Base-by-base conservation (phyloP, 2,329 filamentous ascomycete species). In the Pezicula carpinea region DNA sequence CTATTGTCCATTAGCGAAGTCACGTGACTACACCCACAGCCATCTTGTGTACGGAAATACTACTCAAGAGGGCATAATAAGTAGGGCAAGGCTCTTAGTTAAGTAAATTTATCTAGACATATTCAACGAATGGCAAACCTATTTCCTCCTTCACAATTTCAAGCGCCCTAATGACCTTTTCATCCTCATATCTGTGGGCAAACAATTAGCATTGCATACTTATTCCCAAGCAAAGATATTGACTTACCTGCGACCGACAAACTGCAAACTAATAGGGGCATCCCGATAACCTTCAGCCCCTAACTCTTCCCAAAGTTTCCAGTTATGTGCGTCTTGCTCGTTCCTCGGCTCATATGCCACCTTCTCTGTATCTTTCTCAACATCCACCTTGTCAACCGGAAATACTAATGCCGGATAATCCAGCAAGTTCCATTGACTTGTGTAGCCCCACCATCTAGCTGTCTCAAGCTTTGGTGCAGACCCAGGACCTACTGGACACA, bases 371-470 rank as follows among this genome's bases (percentile, higher is more conserved):
- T 51, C 53, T 51, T 65, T 62, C 31, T 43, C 49, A 6, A 59
- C 45, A 53, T 64, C 53, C 29, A 67, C 56, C 44, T 58, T 62
- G 15, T 64, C 66, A 2, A 76, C 78, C 0, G 83, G 83, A 58
- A 87, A 84, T 0, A 80, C 72, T 2, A 77, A 62, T 8, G 72
- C 75, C 0, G 83, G 80, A 60, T 85, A 85, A 60, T 88, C 82
- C 1, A 87, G 71, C 35, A 87, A 56, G 59, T 87, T 88, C 81
- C 82, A 87, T 51, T 82, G 75, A 0, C 74, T 68, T 0, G 81
- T 85, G 54, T 87, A 88, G 1, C 74, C 75, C 81, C 82, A 87
- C 69, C 60, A 84, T 57, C 49, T 69, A 64, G 53, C 79, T 62
- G 52, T 80, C 52, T 49, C 66, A 48, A 55, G 64, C 71, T 51